Evolutionary conservation across 331 rosid genomes (phyloP), one percentile per base, ranked within the genome.

Genomic region (Pyrus hybrid): DNA sequence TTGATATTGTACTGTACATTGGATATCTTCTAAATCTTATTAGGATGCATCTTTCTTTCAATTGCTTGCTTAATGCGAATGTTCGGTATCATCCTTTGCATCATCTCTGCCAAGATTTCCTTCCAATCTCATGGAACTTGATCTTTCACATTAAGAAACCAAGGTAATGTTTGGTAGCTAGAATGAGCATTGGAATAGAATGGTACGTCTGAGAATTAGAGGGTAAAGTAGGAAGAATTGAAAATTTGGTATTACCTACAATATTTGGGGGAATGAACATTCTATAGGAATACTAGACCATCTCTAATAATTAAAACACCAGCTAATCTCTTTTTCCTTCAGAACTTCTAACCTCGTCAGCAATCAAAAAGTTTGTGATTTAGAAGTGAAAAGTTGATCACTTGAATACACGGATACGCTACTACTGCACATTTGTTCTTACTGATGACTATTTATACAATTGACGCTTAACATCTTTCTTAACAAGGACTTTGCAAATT

Each of bases 341-440:
- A 58, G 32, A 56, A 63, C 28, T 29, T 64, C 2, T 1, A 29
- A 8, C 33, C 30, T 63, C 30, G 6, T 72, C 57, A 16, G 25
- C 49, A 33, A 14, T 35, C 9, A 8, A 35, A 22, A 22, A 13
- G 67, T 14, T 16, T 72, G 51, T 33, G 43, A 49, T 17, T 54
- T 9, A 8, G 20, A 33, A 71, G 72, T 71, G 73, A 83, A 66
- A 63, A 65, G 73, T 68, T 32, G 79, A 70, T 25, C 54, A 57
- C 72, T 35, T 30, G 63, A 62, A 30, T 75, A 61, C 65, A 67
- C 57, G 58, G 61, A 63, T 35, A 35, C 5, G 1, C 11, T 5
- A 43, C 60, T 4, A 43, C 45, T 72, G 16, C 6, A 4, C 45
- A 41, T 73, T 62, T 62, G 77, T 43, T 26, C 70, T 8, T 28